Evolutionary conservation across 768 basidiomycete species (phyloP), one percentile per base, ranked within the genome.

Genomic region (Amanita rimosa): DNA sequence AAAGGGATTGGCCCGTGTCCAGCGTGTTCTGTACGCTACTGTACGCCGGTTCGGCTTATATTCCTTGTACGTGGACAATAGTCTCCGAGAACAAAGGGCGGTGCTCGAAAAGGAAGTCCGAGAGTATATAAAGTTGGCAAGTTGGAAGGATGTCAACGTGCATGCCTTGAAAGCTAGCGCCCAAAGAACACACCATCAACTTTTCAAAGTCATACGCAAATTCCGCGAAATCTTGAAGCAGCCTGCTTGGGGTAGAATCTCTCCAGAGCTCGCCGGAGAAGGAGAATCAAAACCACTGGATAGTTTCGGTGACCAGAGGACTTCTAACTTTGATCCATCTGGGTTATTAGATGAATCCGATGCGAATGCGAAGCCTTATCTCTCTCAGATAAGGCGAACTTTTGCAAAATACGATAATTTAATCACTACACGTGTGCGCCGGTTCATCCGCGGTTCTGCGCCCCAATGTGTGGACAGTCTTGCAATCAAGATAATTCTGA

Each of bases 91-190:
- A 14, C 82, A 87, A 58, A 76, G 83, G 44, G 64, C 62, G 0
- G 58, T 56, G 0, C 62, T 96, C 27, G 91, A 97, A 64, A 85
- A 81, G 56, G 86, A 94, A 49, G 75, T 97, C 45, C 77, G 73
- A 50, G 81, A 76, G 38, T 83, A 92, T 60, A 84, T 98, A 70
- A 95, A 93, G 63, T 72, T 99, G 39, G 96, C 96, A 1, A 97
- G 93, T 58, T 98, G 96, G 96, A 96, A 88, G 64, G 96, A 99
- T 59, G 70, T 93, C 60, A 99, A 98, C 58, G 86, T 98, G 8
- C 84, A 89, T 54, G 93, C 96, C 2, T 72, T 99, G 50, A 88
- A 85, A 62, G 83, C 86, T 52, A 96, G 93, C 60, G 93, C 96
- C 0, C 81, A 86, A 51, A 81, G 73, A 57, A 92, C 91, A 1